A percentile compares a stretch with the other conserved stretches of the same genome.
Conservation (phyloP, 345 rosid genomes). For the Dimocarpus longan region DNA sequence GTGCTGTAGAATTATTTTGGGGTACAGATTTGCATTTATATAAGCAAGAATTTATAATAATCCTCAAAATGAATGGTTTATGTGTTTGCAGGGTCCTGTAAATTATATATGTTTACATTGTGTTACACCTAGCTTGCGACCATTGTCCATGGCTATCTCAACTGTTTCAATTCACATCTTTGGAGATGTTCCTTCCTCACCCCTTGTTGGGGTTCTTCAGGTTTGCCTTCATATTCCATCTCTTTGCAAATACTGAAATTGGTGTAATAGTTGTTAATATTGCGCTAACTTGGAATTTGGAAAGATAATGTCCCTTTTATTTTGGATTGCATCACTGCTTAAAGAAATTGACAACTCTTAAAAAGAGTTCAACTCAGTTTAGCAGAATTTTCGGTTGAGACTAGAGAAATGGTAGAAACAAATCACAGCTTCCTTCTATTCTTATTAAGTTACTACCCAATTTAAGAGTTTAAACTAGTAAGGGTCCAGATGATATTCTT, state of each 20-base stretch:
- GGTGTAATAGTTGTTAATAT: not conserved
- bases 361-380: no score
- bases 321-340: no score
- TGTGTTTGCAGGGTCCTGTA: constrained; percentile 53
- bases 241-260: not conserved
- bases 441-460: no score
- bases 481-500: no score
- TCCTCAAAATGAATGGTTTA: not conserved
- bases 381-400: no score
- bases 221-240: constrained; percentile 26
- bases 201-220: constrained; percentile 65
- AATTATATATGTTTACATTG: constrained; percentile 56
- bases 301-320: not conserved
- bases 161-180: constrained; percentile 61
- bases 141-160: constrained; percentile 62
- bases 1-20: not conserved
- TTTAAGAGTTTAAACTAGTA: no score
- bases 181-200: constrained; percentile 70
- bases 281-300: no score
- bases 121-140: constrained; percentile 62
- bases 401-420: no score
- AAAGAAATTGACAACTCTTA: no score
- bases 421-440: no score
- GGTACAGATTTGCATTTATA: not conserved
- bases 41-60: not conserved